phyloP scores from a whole-genome alignment of 2,329 filamentous ascomycete species.

The Trichoderma sp. region DNA sequence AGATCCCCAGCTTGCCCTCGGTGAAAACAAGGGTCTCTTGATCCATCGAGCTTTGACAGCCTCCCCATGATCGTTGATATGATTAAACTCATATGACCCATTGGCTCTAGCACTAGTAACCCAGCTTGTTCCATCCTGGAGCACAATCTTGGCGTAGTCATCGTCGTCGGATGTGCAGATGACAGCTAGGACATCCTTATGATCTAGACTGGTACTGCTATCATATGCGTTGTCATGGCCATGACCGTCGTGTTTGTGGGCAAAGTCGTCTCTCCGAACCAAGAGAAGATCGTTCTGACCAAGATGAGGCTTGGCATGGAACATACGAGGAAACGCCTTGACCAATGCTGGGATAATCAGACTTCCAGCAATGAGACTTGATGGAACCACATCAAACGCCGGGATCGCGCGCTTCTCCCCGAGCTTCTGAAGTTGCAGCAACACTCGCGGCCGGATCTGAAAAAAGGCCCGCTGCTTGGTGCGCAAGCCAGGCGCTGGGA shows the following conservation, averaged over 20 bases:
- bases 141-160: slow-evolving; percentile 61
- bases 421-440: slow-evolving; percentile 71
- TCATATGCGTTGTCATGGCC: slow-evolving; percentile 35
- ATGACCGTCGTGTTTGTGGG: slow-evolving; percentile 31
- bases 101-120: slow-evolving; percentile 49
- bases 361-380: slow-evolving; percentile 55
- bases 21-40: slow-evolving; percentile 37
- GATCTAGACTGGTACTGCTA: slow-evolving; percentile 43
- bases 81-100: slow-evolving; percentile 65
- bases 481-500: slow-evolving; percentile 59
- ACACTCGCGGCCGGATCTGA: slow-evolving; percentile 63
- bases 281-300: slow-evolving; percentile 69
- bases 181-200: slow-evolving; percentile 61
- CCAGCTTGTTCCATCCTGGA: slow-evolving; percentile 63
- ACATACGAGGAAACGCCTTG: slow-evolving; percentile 61
- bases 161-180: slow-evolving; percentile 59
- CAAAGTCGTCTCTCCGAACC: slow-evolving; percentile 68
- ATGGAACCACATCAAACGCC: slow-evolving; percentile 70
- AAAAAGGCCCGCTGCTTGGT: slow-evolving; percentile 64
- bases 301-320: slow-evolving; percentile 60
- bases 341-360: slow-evolving; percentile 57
- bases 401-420: slow-evolving; percentile 61
- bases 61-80: slow-evolving; percentile 55
- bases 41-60: slow-evolving; percentile 68
- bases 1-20: slow-evolving; percentile 22